Percentiles rank a stretch among this genome's conserved stretches.
Evolutionary conservation across 352 stramenopile genomes (phyloP).

Genomic region (Phytopythium ostracodes): DNA sequence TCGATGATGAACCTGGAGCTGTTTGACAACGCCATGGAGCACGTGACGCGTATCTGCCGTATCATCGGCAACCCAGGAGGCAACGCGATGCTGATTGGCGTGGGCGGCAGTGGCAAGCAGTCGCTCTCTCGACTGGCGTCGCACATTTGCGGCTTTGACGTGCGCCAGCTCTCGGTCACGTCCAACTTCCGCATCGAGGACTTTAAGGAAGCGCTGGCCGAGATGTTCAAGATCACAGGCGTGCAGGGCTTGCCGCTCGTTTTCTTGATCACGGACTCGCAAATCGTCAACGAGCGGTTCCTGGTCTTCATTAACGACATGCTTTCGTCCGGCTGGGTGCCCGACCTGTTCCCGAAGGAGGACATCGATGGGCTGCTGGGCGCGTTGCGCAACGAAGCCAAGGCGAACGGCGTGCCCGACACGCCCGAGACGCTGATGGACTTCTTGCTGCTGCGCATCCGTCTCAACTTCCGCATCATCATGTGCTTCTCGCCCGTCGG

Average conservation of each 20-base stretch:
- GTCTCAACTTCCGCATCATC: conserved; percentile 94
- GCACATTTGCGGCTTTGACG: conserved; percentile 96
- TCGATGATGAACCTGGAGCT: conserved; percentile 98
- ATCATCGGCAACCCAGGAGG: conserved; percentile 96
- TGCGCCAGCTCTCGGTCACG: conserved; percentile 94
- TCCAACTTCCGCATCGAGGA: conserved; percentile 96
- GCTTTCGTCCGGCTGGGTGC: conserved; percentile 94
- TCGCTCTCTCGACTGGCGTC: conserved; percentile 94
- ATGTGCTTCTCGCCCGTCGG: conserved; percentile 98
- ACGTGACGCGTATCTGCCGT: conserved; percentile 95
- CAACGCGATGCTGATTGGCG: conserved; percentile 97
- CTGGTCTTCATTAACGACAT: conserved; percentile 99
- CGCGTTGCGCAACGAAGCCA: conserved; percentile 92
- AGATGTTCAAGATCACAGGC: conserved; percentile 96
- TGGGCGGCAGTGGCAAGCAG: conserved; percentile 96
- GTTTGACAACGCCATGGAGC: conserved; percentile 97
- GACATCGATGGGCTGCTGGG: conserved; percentile 93
- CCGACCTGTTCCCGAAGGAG: conserved; percentile 96
- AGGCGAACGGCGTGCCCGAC: conserved; percentile 93
- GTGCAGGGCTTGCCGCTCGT: conserved; percentile 93
- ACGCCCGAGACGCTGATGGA: conserved; percentile 93
- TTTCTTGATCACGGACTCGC: conserved; percentile 98
- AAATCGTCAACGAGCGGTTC: conserved; percentile 98
- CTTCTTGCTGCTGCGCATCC: conserved; percentile 94
- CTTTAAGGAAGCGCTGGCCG: conserved; percentile 95